Percentiles rank a stretch among this genome's conserved stretches.
phyloP scores from a whole-genome alignment of 345 rosid genomes.

The Eutrema japonicum region DNA sequence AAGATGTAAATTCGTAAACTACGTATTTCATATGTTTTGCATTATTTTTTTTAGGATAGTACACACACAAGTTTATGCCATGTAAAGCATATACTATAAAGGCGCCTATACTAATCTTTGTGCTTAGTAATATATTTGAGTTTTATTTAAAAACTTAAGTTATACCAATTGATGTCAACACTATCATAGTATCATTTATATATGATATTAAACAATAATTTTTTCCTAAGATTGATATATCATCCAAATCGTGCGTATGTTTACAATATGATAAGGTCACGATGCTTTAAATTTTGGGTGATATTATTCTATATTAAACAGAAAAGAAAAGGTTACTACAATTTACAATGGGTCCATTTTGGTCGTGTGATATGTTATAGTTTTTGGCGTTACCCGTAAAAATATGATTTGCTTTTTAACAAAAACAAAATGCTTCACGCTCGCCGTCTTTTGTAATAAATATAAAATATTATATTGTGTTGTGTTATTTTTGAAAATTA shows the following conservation, averaged over 20 bases:
- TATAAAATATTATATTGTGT: no score
- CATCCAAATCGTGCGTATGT: slow-evolving; percentile 36
- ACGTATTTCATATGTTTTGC: background rate
- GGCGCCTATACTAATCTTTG: slow-evolving; percentile 33
- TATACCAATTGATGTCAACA: slow-evolving; percentile 29
- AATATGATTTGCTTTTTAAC: slow-evolving; percentile 29
- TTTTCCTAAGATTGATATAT: background rate
- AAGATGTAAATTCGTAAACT: background rate
- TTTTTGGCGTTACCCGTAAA: background rate
- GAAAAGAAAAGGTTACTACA: slow-evolving; percentile 5
- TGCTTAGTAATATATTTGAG: slow-evolving; percentile 20
- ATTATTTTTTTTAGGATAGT: background rate
- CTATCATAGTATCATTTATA: slow-evolving; percentile 14
- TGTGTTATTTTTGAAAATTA: no score
- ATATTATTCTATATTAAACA: slow-evolving; percentile 12
- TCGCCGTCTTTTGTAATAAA: slow-evolving; percentile 37
- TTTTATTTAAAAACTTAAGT: slow-evolving; percentile 21
- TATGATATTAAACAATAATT: background rate
- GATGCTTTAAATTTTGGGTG: slow-evolving; percentile 25
- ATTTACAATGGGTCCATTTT: slow-evolving; percentile 22
- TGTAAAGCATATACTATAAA: slow-evolving; percentile 35
- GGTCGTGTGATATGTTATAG: slow-evolving; percentile 30
- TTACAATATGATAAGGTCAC: slow-evolving; percentile 29
- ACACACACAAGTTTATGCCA: background rate
- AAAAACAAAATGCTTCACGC: slow-evolving; percentile 16